phyloP scores from a whole-genome alignment of 495 filamentous ascomycete species.

The Penicillium lagena region DNA sequence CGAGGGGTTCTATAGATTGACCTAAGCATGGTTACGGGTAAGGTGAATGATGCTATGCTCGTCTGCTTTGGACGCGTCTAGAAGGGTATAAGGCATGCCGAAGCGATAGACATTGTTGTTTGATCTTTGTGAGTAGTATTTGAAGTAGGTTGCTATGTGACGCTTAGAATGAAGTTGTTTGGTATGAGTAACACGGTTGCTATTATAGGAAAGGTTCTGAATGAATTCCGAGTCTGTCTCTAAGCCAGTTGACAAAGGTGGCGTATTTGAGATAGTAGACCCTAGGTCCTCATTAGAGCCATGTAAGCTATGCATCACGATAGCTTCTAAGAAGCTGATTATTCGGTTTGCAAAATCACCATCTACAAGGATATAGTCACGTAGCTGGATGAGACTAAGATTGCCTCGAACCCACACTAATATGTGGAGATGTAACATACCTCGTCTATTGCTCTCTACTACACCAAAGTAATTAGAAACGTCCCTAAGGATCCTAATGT shows the following conservation, averaged over 20 bases:
- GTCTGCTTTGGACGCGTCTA: constrained; percentile 1
- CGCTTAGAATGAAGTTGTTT: constrained; percentile 5
- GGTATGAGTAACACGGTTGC: not conserved
- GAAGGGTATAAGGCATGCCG: constrained; percentile 5
- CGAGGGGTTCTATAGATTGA: constrained; percentile 7
- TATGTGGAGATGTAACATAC: constrained; percentile 12
- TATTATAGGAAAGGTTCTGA: not conserved
- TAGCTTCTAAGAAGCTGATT: constrained; percentile 4
- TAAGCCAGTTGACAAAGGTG: not conserved
- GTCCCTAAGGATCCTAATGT: constrained; percentile 8
- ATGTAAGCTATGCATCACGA: constrained; percentile 4
- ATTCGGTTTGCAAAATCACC: constrained; percentile 3
- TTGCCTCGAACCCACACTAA: constrained; percentile 9
- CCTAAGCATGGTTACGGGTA: constrained; percentile 4
- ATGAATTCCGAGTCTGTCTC: constrained; percentile 1
- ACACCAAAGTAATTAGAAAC: constrained; percentile 11
- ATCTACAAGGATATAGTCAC: constrained; percentile 1
- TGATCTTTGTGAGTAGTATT: constrained; percentile 2
- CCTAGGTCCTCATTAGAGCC: not conserved
- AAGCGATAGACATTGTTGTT: constrained; percentile 8
- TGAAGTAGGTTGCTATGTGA: constrained; percentile 11
- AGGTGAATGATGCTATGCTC: constrained; percentile 5
- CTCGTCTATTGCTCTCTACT: constrained; percentile 12
- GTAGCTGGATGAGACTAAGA: constrained; percentile 2
- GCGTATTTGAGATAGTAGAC: not conserved